These are phyloP conservation scores for Linderniella brevidens DNA, from an alignment of 257 asterid genomes.

Conservation along the genomic window DNA sequence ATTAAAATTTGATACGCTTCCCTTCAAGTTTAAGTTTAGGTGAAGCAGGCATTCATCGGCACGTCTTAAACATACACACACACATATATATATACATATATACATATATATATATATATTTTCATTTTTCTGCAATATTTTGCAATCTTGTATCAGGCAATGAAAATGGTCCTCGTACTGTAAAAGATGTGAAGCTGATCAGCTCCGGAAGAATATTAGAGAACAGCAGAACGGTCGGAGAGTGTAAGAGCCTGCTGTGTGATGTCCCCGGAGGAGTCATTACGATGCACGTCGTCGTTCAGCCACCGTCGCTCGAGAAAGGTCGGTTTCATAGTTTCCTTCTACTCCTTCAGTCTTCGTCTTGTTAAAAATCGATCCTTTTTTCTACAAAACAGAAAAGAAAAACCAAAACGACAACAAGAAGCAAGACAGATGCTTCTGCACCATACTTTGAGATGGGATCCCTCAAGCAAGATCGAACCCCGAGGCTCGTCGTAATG, in stretches of 20 bases:
- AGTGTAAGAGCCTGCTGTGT: constrained; percentile 60
- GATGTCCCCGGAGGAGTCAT: constrained; percentile 69
- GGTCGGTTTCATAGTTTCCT: constrained; percentile 19
- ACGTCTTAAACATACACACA: too few relatives aligned
- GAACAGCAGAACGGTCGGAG: constrained; percentile 61
- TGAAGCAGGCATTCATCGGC: too few relatives aligned
- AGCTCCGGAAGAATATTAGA: constrained; percentile 79
- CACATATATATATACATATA: too few relatives aligned
- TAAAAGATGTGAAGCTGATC: constrained; percentile 69
- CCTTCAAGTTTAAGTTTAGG: too few relatives aligned
- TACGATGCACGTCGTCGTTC: constrained; percentile 83
- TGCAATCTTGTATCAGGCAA: constrained; percentile 32
- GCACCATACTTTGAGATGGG: constrained; percentile 50
- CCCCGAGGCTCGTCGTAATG: too few relatives aligned
- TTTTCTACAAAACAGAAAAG: constrained; percentile 30
- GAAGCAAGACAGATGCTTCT: constrained; percentile 49
- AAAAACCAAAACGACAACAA: constrained; percentile 24
- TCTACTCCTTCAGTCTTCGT: not conserved
- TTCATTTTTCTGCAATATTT: too few relatives aligned
- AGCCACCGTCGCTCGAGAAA: constrained; percentile 42
- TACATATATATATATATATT: too few relatives aligned
- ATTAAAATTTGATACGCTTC: too few relatives aligned
- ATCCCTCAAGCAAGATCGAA: too few relatives aligned
- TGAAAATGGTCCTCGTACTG: constrained; percentile 52
- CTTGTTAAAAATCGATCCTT: constrained; percentile 1